phyloP scores from a whole-genome alignment of 2,329 filamentous ascomycete genomes.

The Cyphellophora europaea region DNA sequence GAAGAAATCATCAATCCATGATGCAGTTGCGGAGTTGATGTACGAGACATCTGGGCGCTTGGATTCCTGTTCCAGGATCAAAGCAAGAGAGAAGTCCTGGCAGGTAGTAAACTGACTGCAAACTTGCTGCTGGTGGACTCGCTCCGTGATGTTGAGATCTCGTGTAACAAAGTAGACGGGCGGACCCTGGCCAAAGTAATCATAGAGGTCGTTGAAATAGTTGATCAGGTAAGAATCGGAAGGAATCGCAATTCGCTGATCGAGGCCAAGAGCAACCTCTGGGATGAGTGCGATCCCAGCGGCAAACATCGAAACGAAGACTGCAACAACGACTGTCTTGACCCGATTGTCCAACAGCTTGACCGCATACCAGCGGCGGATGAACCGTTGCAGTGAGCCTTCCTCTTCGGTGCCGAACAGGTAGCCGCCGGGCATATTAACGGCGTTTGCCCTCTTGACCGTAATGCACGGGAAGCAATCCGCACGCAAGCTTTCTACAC shows the following conservation, averaged over 20 bases:
- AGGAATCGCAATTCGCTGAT: conserved; percentile 89
- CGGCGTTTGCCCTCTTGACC: conserved; percentile 64
- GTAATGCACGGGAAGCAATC: conserved; percentile 89
- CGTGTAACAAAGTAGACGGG: conserved; percentile 94
- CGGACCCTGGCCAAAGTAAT: conserved; percentile 82
- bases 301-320: conserved; percentile 83
- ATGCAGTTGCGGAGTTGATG: conserved; percentile 78
- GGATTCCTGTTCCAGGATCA: conserved; percentile 86
- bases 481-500: conserved; percentile 78
- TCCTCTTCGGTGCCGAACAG: conserved; percentile 74
- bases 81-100: conserved; percentile 71
- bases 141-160: conserved; percentile 67
- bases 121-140: conserved; percentile 69
- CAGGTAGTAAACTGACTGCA: conserved; percentile 90
- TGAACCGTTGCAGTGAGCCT: conserved; percentile 73
- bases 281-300: conserved; percentile 78
- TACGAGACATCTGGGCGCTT: conserved; percentile 83
- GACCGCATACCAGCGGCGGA: conserved; percentile 82
- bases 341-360: conserved; percentile 68
- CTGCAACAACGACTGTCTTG: conserved; percentile 64
- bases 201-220: conserved; percentile 93
- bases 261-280: conserved; percentile 73
- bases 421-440: conserved; percentile 53
- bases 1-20: conserved; percentile 96
- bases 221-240: conserved; percentile 89